Percentiles rank a stretch among this genome's conserved stretches.
Conservation (phyloP, 345 rosid species). For the Melastoma malabathricum region DNA sequence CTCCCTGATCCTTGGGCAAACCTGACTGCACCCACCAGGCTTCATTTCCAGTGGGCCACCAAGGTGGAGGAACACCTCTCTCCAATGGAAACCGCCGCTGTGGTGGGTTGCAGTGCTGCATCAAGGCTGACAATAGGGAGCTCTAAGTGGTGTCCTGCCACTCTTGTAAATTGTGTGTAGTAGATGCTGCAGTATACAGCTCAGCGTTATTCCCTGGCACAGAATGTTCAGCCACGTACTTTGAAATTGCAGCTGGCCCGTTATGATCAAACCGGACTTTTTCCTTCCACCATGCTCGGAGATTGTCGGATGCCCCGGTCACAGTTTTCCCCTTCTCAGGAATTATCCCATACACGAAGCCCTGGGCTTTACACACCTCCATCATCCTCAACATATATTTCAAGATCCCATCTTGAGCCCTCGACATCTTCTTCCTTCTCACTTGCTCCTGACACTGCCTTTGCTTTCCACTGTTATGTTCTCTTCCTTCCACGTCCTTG, state of each 20-base stretch:
- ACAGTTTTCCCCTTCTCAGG: slow-evolving; percentile 87
- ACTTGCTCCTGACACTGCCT: slow-evolving; percentile 74
- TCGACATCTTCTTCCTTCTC: slow-evolving; percentile 78
- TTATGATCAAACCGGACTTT: slow-evolving; percentile 73
- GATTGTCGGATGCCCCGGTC: slow-evolving; percentile 80
- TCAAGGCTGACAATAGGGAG: slow-evolving; percentile 63
- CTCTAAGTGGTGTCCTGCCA: slow-evolving; percentile 80
- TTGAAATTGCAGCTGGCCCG: slow-evolving; percentile 72
- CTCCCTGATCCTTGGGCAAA: slow-evolving; percentile 47
- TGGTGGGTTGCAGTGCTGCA: slow-evolving; percentile 82
- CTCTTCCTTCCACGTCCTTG: slow-evolving; percentile 32
- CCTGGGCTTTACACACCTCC: slow-evolving; percentile 86
- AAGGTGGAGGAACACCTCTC: slow-evolving; percentile 72
- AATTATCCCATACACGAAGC: slow-evolving; percentile 73
- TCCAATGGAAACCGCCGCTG: slow-evolving; percentile 78
- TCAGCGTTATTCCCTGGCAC: slow-evolving; percentile 30
- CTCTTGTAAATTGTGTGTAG: slow-evolving; percentile 53
- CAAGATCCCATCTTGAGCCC: slow-evolving; percentile 74
- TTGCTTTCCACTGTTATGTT: slow-evolving; percentile 32
- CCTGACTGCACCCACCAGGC: slow-evolving; percentile 75
- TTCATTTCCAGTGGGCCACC: slow-evolving; percentile 78
- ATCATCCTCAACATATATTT: slow-evolving; percentile 83
- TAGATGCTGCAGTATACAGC: slow-evolving; percentile 19
- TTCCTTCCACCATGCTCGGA: slow-evolving; percentile 92
- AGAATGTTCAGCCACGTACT: slow-evolving; percentile 38